These are phyloP conservation scores for Fragaria vesca DNA, from an alignment of 306 rosid genomes.

Conservation along the genomic window DNA sequence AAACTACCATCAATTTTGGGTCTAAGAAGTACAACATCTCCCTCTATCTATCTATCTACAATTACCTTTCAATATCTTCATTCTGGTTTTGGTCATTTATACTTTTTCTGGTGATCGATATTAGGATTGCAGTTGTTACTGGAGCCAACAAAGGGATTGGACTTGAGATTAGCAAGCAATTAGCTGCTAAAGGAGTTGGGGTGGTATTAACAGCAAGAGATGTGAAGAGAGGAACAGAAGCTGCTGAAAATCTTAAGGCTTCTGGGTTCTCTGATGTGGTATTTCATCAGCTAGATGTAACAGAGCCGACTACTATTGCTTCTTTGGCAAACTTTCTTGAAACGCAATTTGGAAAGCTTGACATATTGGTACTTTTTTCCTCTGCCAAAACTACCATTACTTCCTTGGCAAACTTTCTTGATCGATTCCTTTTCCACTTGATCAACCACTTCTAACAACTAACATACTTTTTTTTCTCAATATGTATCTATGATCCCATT, in stretches of 20 bases:
- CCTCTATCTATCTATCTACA: no score
- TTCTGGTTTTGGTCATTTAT: no score
- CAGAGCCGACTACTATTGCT: conserved; percentile 1
- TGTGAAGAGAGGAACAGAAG: conserved; percentile 16
- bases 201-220: conserved; percentile 25
- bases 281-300: conserved; percentile 22
- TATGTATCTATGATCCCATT: no score
- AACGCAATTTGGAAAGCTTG: conserved; percentile 15
- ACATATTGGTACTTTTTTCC: conserved; percentile 13
- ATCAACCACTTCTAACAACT: no score
- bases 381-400: no score
- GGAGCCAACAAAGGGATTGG: conserved; percentile 31
- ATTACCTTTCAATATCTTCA: no score
- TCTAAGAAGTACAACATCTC: no score
- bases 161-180: conserved; percentile 18
- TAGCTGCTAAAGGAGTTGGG: conserved; percentile 17
- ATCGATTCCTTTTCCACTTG: no score
- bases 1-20: no score
- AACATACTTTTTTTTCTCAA: no score
- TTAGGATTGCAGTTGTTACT: conserved; percentile 22
- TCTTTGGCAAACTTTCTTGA: conserved; percentile 8
- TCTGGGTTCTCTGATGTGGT: conserved; percentile 10
- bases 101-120: no score
- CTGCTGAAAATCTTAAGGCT: conserved; percentile 11
- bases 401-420: no score